Base-by-base conservation (phyloP, 106 monocot species). In the Alisma plantagoaquatica region DNA sequence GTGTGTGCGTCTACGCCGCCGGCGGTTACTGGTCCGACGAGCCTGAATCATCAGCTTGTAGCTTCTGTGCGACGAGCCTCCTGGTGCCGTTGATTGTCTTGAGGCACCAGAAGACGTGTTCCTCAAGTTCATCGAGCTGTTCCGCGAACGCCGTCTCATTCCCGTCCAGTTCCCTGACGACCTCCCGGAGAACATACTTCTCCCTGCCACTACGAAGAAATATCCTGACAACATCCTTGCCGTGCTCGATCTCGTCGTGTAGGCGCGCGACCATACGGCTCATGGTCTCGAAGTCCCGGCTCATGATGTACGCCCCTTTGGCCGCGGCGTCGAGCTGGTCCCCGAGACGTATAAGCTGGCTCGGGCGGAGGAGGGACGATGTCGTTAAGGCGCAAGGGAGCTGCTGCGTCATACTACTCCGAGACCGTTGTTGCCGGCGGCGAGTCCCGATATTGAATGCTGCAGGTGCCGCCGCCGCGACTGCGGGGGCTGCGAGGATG, bases 191-290 rank as follows among this genome's bases (percentile, higher is more conserved):
- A 60, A 81, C 23, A 19, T 25, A 65, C 27, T 46, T 23, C 38
- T 72, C 69, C 15, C 62, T 50, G 15, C 42, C 51, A 15, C 42
- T 69, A 49, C 52, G 32, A 52, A 84, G 41, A 56, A 69, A 81
- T 65, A 96, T 61, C 70, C 62, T 65, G 17, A 54, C 65, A 54
- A 77, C 69, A 10, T 74, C 79, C 32, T 87, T 66, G 25, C 59
- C 69, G 50, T 83, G 87, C 77, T 93, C 92, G 25, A 83, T 65
- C 77, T 93, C 92, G 52, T 80, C 92, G 60, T 87, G 77, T 51
- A 72, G 73, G 61, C 87, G 57, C 66, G 65, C 53, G 54, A 93
- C 56, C 74, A 87, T 80, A 35, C 75, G 59, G 59, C 87, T 87
- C 30, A 96, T 53, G 25, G 94, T 96, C 45, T 96, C 94, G 50